Evolutionary conservation across 164 flowering plant species (phyloP).

Genomic region (Vitis cinerea): DNA sequence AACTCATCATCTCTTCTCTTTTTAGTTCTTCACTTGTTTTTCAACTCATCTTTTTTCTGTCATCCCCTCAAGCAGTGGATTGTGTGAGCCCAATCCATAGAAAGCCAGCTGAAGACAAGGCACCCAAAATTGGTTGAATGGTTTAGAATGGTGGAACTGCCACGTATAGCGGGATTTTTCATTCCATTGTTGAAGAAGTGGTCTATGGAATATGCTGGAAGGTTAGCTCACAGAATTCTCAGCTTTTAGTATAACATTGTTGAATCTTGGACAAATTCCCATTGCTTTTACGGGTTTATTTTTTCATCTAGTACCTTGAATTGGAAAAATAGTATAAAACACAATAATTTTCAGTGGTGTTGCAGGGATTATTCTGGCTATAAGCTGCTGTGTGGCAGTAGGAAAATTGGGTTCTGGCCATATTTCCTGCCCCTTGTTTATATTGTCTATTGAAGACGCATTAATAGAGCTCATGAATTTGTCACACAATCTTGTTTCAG

Average conservation of each 20-base stretch:
- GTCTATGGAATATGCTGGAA: conserved; percentile 47
- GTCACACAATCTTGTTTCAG: too few relatives aligned
- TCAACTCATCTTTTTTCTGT: too few relatives aligned
- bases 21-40: too few relatives aligned
- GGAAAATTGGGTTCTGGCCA: too few relatives aligned
- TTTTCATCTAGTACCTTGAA: background rate
- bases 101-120: conserved; percentile 37
- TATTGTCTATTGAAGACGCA: too few relatives aligned
- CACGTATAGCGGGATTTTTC: conserved; percentile 44
- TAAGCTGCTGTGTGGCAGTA: conserved; percentile 53
- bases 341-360: conserved; percentile 51
- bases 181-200: conserved; percentile 44
- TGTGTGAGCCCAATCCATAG: conserved; percentile 19
- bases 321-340: conserved; percentile 18
- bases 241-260: background rate
- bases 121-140: conserved; percentile 43
- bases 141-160: conserved; percentile 52
- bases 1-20: too few relatives aligned
- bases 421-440: too few relatives aligned
- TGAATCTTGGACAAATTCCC: too few relatives aligned
- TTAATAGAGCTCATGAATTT: too few relatives aligned
- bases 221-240: conserved; percentile 31
- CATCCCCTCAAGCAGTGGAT: too few relatives aligned
- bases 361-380: conserved; percentile 60
- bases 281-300: too few relatives aligned